phyloP scores from a whole-genome alignment of 768 basidiomycete genomes.

The Tulasnella sp. region DNA sequence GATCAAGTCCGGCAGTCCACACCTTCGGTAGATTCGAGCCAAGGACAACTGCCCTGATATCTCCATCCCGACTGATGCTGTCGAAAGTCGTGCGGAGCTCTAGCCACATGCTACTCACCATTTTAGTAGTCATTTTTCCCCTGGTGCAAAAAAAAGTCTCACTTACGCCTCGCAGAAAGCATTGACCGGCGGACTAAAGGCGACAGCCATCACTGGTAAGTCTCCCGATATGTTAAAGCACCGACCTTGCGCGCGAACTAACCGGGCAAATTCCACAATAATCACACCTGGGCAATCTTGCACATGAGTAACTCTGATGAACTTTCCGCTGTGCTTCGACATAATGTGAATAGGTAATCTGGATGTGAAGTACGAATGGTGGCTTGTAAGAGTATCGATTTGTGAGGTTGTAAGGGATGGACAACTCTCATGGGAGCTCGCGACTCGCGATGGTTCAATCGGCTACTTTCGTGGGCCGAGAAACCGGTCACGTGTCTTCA shows the following conservation, averaged over 20 bases:
- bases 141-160: neutral
- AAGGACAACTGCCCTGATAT: constrained; percentile 63
- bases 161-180: constrained; percentile 46
- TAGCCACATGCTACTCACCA: constrained; percentile 50
- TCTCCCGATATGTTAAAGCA: neutral
- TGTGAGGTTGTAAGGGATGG: no score
- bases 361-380: neutral
- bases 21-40: constrained; percentile 58
- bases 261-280: constrained; percentile 34
- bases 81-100: constrained; percentile 58
- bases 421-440: no score
- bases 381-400: no score
- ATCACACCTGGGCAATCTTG: constrained; percentile 31
- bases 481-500: no score
- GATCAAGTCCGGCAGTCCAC: constrained; percentile 77
- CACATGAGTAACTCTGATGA: constrained; percentile 29
- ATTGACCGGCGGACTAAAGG: constrained; percentile 49
- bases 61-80: constrained; percentile 38
- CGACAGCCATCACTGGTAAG: neutral
- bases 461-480: no score
- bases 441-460: no score
- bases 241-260: constrained; percentile 7
- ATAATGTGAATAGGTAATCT: neutral
- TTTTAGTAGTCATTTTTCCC: neutral
- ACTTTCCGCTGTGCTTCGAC: constrained; percentile 20